phyloP scores from a whole-genome alignment of 1,284 basidiomycete species.

The Rhodotorula sp. region DNA sequence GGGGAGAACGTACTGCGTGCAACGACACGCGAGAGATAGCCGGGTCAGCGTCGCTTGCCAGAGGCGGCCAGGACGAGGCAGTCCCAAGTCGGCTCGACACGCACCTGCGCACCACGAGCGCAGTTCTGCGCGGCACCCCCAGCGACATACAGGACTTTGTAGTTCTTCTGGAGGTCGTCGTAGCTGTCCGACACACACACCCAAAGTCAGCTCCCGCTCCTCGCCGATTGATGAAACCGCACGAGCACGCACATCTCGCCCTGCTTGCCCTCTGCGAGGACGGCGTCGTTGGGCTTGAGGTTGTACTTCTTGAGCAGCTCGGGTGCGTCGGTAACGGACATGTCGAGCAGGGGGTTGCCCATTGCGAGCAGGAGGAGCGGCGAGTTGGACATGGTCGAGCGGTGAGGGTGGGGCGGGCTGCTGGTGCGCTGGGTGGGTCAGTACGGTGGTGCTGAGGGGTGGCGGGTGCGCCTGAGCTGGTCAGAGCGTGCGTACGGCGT shows the following conservation, averaged over 20 bases:
- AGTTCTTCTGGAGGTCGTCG: constrained; percentile 75
- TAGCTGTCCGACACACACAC: constrained; percentile 59
- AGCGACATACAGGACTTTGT: constrained; percentile 85
- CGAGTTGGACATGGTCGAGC: neutral
- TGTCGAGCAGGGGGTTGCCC: constrained; percentile 47
- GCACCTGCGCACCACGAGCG: constrained; percentile 89
- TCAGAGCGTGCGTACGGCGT: too few relatives aligned
- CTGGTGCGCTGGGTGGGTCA: neutral
- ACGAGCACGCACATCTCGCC: constrained; percentile 63
- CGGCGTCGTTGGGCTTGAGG: constrained; percentile 93
- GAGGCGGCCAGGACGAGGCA: neutral
- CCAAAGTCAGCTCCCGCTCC: neutral
- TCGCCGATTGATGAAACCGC: too few relatives aligned
- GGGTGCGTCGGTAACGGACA: constrained; percentile 55
- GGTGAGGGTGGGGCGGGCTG: neutral
- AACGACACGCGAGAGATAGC: neutral
- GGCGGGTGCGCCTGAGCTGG: too few relatives aligned
- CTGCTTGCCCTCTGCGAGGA: constrained; percentile 89
- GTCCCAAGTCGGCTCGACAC: constrained; percentile 49
- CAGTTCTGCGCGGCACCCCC: constrained; percentile 97
- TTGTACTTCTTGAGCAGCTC: constrained; percentile 85
- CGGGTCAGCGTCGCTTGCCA: neutral
- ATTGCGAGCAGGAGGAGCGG: constrained; percentile 43
- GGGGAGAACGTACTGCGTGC: constrained; percentile 76
- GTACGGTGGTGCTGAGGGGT: neutral